These are phyloP conservation scores for Vitis cinerea DNA, from an alignment of 164 flowering plant species.

Conservation along the genomic window DNA sequence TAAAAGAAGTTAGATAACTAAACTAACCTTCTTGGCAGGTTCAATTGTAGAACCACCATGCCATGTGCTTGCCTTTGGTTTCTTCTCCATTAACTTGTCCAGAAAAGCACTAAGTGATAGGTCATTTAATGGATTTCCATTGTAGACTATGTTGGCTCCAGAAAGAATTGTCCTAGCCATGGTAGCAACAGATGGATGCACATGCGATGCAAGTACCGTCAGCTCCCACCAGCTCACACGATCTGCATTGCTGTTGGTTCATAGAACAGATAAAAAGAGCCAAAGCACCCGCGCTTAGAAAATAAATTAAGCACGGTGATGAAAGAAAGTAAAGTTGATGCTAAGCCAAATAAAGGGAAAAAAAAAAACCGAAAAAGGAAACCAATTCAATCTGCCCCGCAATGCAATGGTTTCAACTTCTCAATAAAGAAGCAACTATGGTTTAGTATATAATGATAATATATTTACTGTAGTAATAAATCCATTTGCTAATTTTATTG, in stretches of 20 bases:
- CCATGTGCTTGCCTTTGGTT: constrained; percentile 83
- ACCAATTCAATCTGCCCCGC: too few species aligned
- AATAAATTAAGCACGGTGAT: too few species aligned
- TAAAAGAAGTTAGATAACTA: not conserved
- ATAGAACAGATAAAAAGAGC: not conserved
- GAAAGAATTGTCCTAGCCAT: constrained; percentile 92
- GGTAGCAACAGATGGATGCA: constrained; percentile 90
- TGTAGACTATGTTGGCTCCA: constrained; percentile 84
- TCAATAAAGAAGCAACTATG: too few species aligned
- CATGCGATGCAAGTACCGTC: constrained; percentile 80
- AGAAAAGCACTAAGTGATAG: constrained; percentile 82
- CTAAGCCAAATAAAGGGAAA: too few species aligned
- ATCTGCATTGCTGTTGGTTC: constrained; percentile 72
- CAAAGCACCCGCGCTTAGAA: not conserved
- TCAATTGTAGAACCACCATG: constrained; percentile 98
- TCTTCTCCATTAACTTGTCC: constrained; percentile 98
- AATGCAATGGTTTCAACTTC: too few species aligned
- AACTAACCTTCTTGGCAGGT: constrained; percentile 84
- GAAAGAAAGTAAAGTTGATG: too few species aligned
- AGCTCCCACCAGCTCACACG: constrained; percentile 97
- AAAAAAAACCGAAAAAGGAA: too few species aligned
- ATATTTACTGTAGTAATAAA: too few species aligned
- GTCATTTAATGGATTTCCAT: constrained; percentile 90
- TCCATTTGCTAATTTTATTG: too few species aligned
- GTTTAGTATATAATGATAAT: too few species aligned